Base-by-base conservation (phyloP, 306 rosid species). In the Sophora flavescens region DNA sequence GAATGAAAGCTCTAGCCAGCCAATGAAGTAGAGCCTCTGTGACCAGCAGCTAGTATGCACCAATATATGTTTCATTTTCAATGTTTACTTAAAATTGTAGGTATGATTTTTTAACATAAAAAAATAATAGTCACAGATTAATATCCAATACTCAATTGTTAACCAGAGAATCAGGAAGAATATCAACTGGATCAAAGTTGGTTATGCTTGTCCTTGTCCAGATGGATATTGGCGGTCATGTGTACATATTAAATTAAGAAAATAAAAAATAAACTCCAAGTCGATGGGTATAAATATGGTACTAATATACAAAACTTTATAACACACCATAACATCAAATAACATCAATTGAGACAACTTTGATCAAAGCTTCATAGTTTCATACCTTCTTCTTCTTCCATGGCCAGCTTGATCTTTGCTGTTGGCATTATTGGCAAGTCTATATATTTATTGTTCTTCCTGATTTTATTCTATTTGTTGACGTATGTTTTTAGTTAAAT, bases 401-500 rank as follows among this genome's bases (percentile, higher is more conserved):
- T 74, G 70, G 38, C 50, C n/a, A 47, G 6, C 53, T 75, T 75
- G 33, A 35, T 28, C 70, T 63, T 62, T 75, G 71, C 45, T 75
- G 53, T 75, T 50, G 71, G 63, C 35, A 75, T 50, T 48, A 35
- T 75, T 32, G 71, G 79, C 39, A 75, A 75, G 79, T 75, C 15
- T 53, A 10, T 47, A 30, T 5, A 15, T 45, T n/a, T 51, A 14
- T 39, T 47, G 45, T 67, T 47, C 2, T 47, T 13, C n/a, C 0
- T 7, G 3, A 0, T 13, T 54, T 17, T 8, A 17, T 18, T 8
- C 54, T 48, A 47, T 48, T 48, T 67, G n/a, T n/a, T n/a, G n/a
- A n/a, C n/a, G n/a, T n/a, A n/a, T n/a, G n/a, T n/a, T n/a, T n/a
- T n/a, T n/a, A n/a, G n/a, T n/a, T n/a, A n/a, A n/a, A n/a, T n/a